Conservation (phyloP, 371 early-diverging fungal species). For the Sporodiniella umbellata region DNA sequence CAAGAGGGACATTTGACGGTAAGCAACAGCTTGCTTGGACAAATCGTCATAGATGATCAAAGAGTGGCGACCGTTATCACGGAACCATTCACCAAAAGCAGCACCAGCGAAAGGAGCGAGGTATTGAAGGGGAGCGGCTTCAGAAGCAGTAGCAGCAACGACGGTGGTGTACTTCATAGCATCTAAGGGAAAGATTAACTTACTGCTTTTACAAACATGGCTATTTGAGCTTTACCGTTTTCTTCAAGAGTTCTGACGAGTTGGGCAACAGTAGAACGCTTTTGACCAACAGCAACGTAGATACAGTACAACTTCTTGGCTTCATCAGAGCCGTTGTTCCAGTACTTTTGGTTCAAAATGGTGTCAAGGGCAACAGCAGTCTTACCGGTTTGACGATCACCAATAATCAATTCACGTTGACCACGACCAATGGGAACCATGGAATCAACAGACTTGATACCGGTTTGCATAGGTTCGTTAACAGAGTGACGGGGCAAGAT, state of each 20-base stretch:
- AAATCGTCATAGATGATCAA: constrained; percentile 95
- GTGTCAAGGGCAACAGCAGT: constrained; percentile 94
- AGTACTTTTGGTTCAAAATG: constrained; percentile 94
- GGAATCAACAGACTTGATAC: constrained; percentile 96
- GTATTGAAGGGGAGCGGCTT: constrained; percentile 93
- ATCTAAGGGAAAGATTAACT: constrained; percentile 6
- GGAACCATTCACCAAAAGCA: constrained; percentile 91
- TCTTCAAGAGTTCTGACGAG: constrained; percentile 94
- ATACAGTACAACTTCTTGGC: constrained; percentile 81
- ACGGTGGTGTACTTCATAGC: constrained; percentile 85
- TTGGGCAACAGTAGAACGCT: constrained; percentile 96
- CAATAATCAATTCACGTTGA: constrained; percentile 97
- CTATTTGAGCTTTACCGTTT: constrained; percentile 57
- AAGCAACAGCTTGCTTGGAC: constrained; percentile 96
- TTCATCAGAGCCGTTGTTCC: constrained; percentile 63
- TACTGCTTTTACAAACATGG: no score
- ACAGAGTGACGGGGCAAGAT: constrained; percentile 97
- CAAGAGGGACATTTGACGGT: constrained; percentile 96
- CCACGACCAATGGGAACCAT: constrained; percentile 98
- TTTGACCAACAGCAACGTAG: constrained; percentile 95
- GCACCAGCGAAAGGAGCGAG: constrained; percentile 94
- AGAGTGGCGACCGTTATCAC: constrained; percentile 92
- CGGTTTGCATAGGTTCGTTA: constrained; percentile 97
- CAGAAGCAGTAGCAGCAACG: constrained; percentile 95
- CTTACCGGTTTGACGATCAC: constrained; percentile 98